Percentiles rank a stretch among this genome's conserved stretches.
Conservation (phyloP, 495 filamentous ascomycete species). For the Astrothelium subdiscretum region DNA sequence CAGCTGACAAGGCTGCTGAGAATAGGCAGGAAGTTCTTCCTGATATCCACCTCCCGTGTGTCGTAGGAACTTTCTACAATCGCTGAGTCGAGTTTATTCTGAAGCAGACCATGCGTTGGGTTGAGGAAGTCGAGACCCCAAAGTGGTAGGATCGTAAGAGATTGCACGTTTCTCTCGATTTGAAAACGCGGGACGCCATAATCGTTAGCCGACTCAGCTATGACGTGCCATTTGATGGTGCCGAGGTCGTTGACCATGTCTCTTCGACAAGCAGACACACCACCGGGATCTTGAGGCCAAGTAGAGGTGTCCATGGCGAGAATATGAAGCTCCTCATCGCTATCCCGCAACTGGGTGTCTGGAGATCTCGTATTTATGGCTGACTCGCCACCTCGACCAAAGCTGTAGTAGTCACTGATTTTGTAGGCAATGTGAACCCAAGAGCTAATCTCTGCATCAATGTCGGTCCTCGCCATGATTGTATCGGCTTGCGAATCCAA, state of each 20-base stretch:
- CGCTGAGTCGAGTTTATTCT: constrained; percentile 49
- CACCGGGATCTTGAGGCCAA: constrained; percentile 56
- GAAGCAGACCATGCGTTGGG: constrained; percentile 52
- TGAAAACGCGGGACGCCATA: constrained; percentile 55
- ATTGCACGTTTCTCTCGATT: constrained; percentile 54
- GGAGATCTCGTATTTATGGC: constrained; percentile 33
- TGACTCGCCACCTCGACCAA: constrained; percentile 53
- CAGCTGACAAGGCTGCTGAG: constrained; percentile 47
- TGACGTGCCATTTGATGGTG: constrained; percentile 54
- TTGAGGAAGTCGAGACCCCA: constrained; percentile 56
- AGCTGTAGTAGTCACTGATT: constrained; percentile 50
- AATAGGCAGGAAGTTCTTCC: constrained; percentile 51
- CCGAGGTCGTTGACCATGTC: constrained; percentile 54
- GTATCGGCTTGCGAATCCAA: constrained; percentile 44
- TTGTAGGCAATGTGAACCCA: constrained; percentile 53
- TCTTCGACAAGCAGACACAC: constrained; percentile 55
- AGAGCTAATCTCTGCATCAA: constrained; percentile 46
- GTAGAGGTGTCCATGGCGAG: constrained; percentile 53
- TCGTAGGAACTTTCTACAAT: constrained; percentile 43
- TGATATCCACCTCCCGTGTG: constrained; percentile 44
- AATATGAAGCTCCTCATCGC: constrained; percentile 45
- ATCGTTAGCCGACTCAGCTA: constrained; percentile 55
- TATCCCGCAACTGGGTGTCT: constrained; percentile 35
- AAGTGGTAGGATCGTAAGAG: constrained; percentile 52
- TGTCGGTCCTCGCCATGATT: constrained; percentile 49